Evolutionary conservation across 345 rosid species (phyloP).

Genomic region (Anacardium occidentale): DNA sequence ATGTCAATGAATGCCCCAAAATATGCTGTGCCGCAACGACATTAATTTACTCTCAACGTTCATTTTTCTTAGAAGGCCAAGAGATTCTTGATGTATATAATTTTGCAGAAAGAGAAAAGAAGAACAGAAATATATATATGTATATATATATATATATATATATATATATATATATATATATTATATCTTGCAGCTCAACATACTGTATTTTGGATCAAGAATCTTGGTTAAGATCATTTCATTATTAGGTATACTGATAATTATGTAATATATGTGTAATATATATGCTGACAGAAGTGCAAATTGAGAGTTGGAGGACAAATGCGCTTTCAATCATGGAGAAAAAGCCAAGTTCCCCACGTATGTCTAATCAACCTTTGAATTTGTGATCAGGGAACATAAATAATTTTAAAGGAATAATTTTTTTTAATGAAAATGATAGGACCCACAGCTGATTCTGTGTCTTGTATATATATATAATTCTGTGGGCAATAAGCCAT

Average conservation of each 20-base stretch:
- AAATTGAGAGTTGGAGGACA: conserved; percentile 27
- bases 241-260: no score
- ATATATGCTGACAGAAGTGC: neutral
- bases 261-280: no score
- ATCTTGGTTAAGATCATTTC: neutral
- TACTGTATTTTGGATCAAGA: conserved; percentile 16
- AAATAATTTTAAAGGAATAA: no score
- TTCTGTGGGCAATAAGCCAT: neutral
- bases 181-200: conserved; percentile 5
- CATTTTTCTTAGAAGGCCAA: neutral
- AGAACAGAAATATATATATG: no score
- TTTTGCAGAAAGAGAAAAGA: neutral
- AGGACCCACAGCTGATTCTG: conserved; percentile 39
- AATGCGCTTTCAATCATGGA: conserved; percentile 34
- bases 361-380: conserved; percentile 41
- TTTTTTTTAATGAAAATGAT: no score
- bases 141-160: no score
- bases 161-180: no score
- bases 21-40: neutral
- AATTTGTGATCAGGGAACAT: conserved; percentile 15
- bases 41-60: no score
- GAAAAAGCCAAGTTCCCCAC: conserved; percentile 38
- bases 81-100: neutral
- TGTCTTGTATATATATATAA: conserved; percentile 9
- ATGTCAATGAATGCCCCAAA: neutral